Evolutionary conservation across 176 grass and related monocot species (phyloP), one percentile per base, ranked within the genome.

Genomic region (Ensete ventricosum): DNA sequence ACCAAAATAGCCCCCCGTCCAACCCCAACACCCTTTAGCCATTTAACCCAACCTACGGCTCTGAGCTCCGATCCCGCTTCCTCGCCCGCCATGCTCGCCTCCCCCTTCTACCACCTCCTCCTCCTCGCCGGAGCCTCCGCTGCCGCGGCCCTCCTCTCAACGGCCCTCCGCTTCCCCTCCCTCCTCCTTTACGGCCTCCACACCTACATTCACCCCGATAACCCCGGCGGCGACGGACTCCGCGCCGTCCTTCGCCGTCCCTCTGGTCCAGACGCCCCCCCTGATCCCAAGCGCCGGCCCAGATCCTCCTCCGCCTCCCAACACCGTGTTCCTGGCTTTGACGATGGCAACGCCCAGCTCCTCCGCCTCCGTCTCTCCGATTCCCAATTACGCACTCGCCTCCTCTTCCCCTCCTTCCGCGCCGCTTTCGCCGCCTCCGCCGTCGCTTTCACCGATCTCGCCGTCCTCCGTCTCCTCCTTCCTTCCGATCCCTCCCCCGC

Each of bases 161-260:
- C 84, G 69, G 27, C 87, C 73, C 84, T 91, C 73, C 86, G 87
- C 80, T 25, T 94, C 23, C 88, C 90, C 0, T 94, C 88, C 0
- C 79, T 91, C 76, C 73, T 88, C 78, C 86, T 99, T 59, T 81
- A 85, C 73, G 64, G 89, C 51, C 80, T 99, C 76, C 87, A 93
- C 78, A 93, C 95, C 82, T 99, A 99, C 81, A 77, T 94, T 88
- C 88, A 94, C 84, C 95, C 90, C 8, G 90, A 99, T 81, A 84
- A 87, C 82, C 76, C 81, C 16, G 84, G 82, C 19, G 86, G 85
- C 76, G 55, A 84, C 73, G 62, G 84, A 63, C 77, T 84, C 0
- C 95, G 90, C 82, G 88, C 86, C 50, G 80, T 89, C 63, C 85
- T 94, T 86, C 88, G 84, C 64, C 84, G 90, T 20, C 80, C 85